These are phyloP conservation scores for Hyaloscypha finlandica DNA, from an alignment of 495 filamentous ascomycete genomes.

Conservation along the genomic window DNA sequence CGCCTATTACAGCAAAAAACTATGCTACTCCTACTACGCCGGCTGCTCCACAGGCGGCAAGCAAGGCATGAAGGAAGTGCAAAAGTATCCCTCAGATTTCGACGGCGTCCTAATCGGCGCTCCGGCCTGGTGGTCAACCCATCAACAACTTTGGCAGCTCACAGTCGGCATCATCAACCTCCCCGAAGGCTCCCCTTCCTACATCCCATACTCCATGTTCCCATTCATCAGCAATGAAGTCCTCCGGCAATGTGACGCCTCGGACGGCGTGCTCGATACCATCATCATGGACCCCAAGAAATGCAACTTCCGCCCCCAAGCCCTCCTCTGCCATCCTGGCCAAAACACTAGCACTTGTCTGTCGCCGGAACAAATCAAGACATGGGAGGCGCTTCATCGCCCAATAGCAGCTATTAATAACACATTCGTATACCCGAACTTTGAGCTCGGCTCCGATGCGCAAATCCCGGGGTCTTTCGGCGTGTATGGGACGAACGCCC, in stretches of 20 bases:
- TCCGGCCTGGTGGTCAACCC: constrained; percentile 52
- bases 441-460: constrained; percentile 42
- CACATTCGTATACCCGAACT: constrained; percentile 55
- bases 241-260: constrained; percentile 62
- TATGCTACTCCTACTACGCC: constrained; percentile 53
- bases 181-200: constrained; percentile 45
- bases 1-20: constrained; percentile 44
- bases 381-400: constrained; percentile 53
- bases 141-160: constrained; percentile 50
- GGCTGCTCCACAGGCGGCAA: constrained; percentile 62
- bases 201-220: constrained; percentile 54
- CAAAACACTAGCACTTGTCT: constrained; percentile 49
- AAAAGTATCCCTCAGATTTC: constrained; percentile 57
- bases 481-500: constrained; percentile 6
- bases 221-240: constrained; percentile 56
- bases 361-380: constrained; percentile 54
- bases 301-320: constrained; percentile 56
- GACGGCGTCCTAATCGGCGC: constrained; percentile 68
- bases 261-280: constrained; percentile 63
- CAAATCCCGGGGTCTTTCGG: background rate
- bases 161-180: constrained; percentile 42
- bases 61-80: constrained; percentile 55
- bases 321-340: constrained; percentile 49
- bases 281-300: constrained; percentile 63
- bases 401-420: constrained; percentile 52